Evolutionary conservation across 768 basidiomycete genomes (phyloP).

Genomic region (Tulasnella sp.): DNA sequence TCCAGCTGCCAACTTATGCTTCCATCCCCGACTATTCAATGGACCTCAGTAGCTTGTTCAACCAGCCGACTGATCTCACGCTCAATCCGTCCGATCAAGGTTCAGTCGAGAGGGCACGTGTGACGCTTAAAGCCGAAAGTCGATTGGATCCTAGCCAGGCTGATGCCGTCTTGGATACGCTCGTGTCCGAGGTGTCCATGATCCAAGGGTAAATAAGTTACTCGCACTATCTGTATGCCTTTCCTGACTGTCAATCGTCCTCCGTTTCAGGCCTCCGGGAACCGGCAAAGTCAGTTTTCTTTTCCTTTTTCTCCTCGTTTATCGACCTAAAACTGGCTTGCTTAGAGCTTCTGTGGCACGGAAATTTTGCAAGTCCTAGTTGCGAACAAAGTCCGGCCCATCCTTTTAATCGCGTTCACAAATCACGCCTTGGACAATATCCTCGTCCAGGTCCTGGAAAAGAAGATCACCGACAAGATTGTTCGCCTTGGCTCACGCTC

Average conservation of each 20-base stretch:
- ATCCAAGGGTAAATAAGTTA: conserved; percentile 51
- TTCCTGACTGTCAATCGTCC: conserved; percentile 25
- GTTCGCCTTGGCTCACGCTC: conserved; percentile 51
- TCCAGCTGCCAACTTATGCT: conserved; percentile 48
- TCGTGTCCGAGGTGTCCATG: conserved; percentile 49
- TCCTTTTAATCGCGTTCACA: conserved; percentile 54
- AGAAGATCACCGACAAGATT: conserved; percentile 47
- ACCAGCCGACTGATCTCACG: conserved; percentile 30
- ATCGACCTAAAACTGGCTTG: not conserved
- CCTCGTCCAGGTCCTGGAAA: conserved; percentile 52
- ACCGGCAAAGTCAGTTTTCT: conserved; percentile 50
- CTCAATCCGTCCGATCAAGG: conserved; percentile 30
- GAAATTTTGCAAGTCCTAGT: conserved; percentile 57
- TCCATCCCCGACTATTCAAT: conserved; percentile 43
- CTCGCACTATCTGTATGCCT: not conserved
- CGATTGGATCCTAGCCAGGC: conserved; percentile 65
- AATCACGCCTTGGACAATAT: conserved; percentile 75
- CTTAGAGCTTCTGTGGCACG: conserved; percentile 53
- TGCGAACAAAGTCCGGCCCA: conserved; percentile 43
- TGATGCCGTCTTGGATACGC: conserved; percentile 50
- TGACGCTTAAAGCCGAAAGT: conserved; percentile 30
- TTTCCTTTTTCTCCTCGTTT: not conserved
- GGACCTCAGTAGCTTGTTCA: conserved; percentile 46
- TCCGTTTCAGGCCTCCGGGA: conserved; percentile 61
- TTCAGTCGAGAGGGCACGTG: conserved; percentile 40